Percentiles rank a stretch among this genome's conserved stretches.
Conservation (phyloP, 2,329 filamentous ascomycete genomes). For the Penicillium hordei region DNA sequence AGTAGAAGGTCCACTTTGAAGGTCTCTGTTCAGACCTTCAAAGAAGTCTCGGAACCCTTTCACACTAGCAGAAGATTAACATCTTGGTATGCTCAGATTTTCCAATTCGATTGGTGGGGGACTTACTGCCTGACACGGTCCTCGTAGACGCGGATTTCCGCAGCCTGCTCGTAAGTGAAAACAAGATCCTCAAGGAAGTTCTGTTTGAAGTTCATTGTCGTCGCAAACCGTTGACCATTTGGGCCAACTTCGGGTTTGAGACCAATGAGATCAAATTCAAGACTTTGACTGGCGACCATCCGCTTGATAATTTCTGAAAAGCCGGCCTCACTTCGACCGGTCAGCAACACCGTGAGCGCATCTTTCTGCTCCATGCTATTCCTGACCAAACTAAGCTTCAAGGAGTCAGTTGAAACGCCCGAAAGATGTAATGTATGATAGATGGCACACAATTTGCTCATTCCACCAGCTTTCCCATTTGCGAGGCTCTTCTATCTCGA, state of each 20-base stretch:
- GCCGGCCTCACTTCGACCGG: slow-evolving; percentile 74
- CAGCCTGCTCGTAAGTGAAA: slow-evolving; percentile 78
- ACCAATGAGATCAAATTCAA: slow-evolving; percentile 84
- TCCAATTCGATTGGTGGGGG: neutral
- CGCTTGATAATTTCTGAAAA: slow-evolving; percentile 79
- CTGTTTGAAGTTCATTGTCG: slow-evolving; percentile 92
- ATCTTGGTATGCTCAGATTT: neutral
- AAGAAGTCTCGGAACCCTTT: slow-evolving; percentile 86
- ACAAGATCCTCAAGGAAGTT: slow-evolving; percentile 75
- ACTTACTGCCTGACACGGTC: slow-evolving; percentile 60
- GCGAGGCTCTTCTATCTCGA: slow-evolving; percentile 75
- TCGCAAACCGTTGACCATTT: slow-evolving; percentile 71
- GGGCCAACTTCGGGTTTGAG: slow-evolving; percentile 85
- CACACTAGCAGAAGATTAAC: slow-evolving; percentile 50
- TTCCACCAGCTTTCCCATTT: slow-evolving; percentile 98
- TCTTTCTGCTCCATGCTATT: slow-evolving; percentile 82
- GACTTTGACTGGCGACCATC: slow-evolving; percentile 72
- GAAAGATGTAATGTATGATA: slow-evolving; percentile 2
- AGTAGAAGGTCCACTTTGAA: slow-evolving; percentile 46
- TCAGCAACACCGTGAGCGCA: slow-evolving; percentile 80
- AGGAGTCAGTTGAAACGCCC: slow-evolving; percentile 21
- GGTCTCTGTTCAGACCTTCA: slow-evolving; percentile 67
- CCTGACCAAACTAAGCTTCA: slow-evolving; percentile 67
- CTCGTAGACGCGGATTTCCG: slow-evolving; percentile 73
- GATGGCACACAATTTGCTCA: slow-evolving; percentile 69